These are phyloP conservation scores for Eragrostis tef DNA, from an alignment of 202 grass and related monocot species.

Conservation along the genomic window DNA sequence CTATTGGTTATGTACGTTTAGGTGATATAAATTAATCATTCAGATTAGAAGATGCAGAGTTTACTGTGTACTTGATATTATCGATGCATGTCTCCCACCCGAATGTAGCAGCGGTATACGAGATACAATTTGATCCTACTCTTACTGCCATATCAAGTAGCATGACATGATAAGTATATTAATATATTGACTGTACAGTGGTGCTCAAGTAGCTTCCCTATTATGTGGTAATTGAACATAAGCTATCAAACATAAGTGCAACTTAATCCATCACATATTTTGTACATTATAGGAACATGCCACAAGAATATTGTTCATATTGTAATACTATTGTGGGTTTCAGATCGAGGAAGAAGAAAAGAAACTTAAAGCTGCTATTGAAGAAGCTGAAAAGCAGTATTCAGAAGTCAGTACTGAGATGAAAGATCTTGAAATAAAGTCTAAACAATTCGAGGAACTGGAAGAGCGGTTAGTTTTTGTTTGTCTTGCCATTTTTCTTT, in stretches of 20 bases:
- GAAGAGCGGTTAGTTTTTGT: conserved; percentile 74
- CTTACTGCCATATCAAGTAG: conserved; percentile 9
- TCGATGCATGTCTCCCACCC: not conserved
- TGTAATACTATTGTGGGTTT: conserved; percentile 34
- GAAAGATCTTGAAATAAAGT: conserved; percentile 83
- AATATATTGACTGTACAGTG: not conserved
- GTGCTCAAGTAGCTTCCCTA: not conserved
- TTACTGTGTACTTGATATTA: conserved; percentile 9
- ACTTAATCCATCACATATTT: not conserved
- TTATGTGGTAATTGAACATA: conserved; percentile 1
- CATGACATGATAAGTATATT: not conserved
- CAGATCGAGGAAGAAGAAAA: conserved; percentile 92
- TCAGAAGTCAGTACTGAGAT: conserved; percentile 70
- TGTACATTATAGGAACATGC: not conserved
- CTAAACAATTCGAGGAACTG: conserved; percentile 85
- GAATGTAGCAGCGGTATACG: not conserved
- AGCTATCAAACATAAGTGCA: not conserved
- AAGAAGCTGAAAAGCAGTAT: conserved; percentile 91
- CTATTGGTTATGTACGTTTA: conserved; percentile 16
- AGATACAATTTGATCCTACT: conserved; percentile 23
- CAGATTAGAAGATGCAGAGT: not conserved
- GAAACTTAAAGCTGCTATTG: conserved; percentile 80
- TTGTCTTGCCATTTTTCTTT: conserved; percentile 16
- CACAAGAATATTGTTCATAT: not conserved
- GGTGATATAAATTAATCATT: not conserved